These are phyloP conservation scores for Cardiosporidium cionae DNA, from an alignment of 169 alveolate genomes.

Conservation along the genomic window DNA sequence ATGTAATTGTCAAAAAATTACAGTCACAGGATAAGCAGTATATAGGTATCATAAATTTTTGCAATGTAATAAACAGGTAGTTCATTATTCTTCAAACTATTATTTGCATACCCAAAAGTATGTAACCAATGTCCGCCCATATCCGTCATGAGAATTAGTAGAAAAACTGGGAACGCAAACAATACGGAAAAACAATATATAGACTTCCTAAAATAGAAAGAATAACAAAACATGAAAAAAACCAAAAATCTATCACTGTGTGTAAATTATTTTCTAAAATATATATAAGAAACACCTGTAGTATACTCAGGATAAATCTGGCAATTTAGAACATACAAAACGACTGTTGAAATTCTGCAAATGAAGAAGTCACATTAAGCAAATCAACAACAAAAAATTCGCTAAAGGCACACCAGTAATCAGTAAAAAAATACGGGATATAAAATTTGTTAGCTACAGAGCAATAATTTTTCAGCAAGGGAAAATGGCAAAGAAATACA, in stretches of 20 bases:
- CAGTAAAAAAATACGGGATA: no score
- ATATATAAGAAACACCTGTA: neutral
- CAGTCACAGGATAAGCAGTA: no score
- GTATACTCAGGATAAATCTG: conserved; percentile 5
- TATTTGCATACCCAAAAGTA: conserved; percentile 6
- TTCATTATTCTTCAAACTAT: no score
- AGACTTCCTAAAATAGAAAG: neutral
- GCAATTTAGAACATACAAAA: conserved; percentile 9
- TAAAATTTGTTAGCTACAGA: no score
- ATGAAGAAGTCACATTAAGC: neutral
- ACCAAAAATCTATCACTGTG: neutral
- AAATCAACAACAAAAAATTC: no score
- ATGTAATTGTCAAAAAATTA: no score
- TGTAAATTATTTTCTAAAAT: neutral
- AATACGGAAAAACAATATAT: neutral
- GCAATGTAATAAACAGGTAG: no score
- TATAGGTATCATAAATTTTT: no score
- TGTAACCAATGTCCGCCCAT: conserved; percentile 39
- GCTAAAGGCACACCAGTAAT: no score
- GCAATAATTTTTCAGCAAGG: no score
- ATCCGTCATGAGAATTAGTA: conserved; percentile 14
- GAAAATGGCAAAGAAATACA: no score
- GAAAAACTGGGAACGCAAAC: neutral
- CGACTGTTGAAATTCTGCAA: conserved; percentile 17
- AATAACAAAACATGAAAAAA: neutral